phyloP scores from a whole-genome alignment of 1,284 basidiomycete species.

The Cutaneotrichosporon spelunceum region DNA sequence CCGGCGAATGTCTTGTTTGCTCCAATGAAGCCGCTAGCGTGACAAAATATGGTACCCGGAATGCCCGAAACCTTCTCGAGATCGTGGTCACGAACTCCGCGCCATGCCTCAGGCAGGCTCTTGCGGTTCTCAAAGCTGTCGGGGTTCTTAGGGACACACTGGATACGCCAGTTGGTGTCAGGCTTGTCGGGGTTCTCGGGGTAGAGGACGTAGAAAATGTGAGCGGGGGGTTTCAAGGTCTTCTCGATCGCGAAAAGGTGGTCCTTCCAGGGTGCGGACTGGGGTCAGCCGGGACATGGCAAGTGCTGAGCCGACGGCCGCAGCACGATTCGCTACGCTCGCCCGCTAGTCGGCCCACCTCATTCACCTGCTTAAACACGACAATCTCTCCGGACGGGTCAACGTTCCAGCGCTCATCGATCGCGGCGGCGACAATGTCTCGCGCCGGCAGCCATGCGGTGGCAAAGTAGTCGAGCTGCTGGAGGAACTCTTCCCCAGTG shows the following conservation, averaged over 20 bases:
- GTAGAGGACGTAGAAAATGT: conserved; percentile 77
- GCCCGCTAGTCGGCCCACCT: conserved; percentile 15
- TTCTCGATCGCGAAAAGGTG: conserved; percentile 85
- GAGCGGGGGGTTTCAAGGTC: conserved; percentile 29
- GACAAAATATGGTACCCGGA: conserved; percentile 82
- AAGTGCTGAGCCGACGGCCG: not conserved
- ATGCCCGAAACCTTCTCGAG: conserved; percentile 73
- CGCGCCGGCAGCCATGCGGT: conserved; percentile 91
- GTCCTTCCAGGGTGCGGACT: conserved; percentile 61
- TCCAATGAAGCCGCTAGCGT: conserved; percentile 94
- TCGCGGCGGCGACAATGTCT: conserved; percentile 68
- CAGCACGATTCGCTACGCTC: not conserved
- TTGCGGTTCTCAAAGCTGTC: conserved; percentile 89
- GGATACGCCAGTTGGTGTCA: conserved; percentile 80
- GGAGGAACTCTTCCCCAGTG: conserved; percentile 82
- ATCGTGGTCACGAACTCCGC: conserved; percentile 81
- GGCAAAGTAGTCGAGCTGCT: conserved; percentile 74
- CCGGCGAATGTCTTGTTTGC: conserved; percentile 91
- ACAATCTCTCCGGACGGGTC: conserved; percentile 75
- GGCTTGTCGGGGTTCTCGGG: conserved; percentile 65
- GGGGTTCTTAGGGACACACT: conserved; percentile 78
- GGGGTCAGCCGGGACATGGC: conserved; percentile 13
- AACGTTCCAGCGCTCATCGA: conserved; percentile 62
- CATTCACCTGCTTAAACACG: conserved; percentile 69
- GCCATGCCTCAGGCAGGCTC: conserved; percentile 87